Base-by-base conservation (phyloP, 345 rosid genomes). In the Melaleuca alternifolia region DNA sequence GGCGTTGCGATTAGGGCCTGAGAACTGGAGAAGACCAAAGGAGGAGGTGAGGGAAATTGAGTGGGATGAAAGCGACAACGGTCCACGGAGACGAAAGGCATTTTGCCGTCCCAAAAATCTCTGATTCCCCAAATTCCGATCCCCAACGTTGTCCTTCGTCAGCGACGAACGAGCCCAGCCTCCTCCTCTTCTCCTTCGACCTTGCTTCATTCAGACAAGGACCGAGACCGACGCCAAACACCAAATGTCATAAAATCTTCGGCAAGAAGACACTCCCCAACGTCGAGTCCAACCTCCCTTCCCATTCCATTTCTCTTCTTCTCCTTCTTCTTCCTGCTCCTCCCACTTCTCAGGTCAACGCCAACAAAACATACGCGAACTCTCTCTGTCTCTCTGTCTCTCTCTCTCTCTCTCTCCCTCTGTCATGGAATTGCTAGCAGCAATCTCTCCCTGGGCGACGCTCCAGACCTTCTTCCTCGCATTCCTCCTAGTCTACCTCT, bases 401-500 rank as follows among this genome's bases (percentile, higher is more conserved):
- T 85, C 7, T 50, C 23, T 57, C 57, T 21, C 46, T 6, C 21
- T 33, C 53, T 11, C 50, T 26, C 56, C 30, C 10, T 33, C 11
- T 54, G 71, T 10, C n/a, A 59, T 41, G 82, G 54, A 56, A 41
- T 84, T 48, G 41, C 11, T n/a, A 65, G 44, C 87, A 92, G 94
- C 93, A 89, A 83, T 44, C 23, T 86, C 46, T 59, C 48, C 54
- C 82, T 89, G 59, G 79, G 86, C 4, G 8, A 41, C 54, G 37
- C 51, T 86, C 90, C 87, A 30, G 85, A 53, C 89, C 37, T 94
- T 91, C 88, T 90, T 95, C 91, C 53, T 88, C 44, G 57, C 93
- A 83, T 96, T 97, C 87, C 75, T 89, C 56, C 53, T 46, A 84
- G 61, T 90, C 3, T 94, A 96, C 59, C 86, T 94, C 33, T 51